These are phyloP conservation scores for Lizonia empirigonia DNA, from an alignment of 2,329 filamentous ascomycete species.

Conservation along the genomic window DNA sequence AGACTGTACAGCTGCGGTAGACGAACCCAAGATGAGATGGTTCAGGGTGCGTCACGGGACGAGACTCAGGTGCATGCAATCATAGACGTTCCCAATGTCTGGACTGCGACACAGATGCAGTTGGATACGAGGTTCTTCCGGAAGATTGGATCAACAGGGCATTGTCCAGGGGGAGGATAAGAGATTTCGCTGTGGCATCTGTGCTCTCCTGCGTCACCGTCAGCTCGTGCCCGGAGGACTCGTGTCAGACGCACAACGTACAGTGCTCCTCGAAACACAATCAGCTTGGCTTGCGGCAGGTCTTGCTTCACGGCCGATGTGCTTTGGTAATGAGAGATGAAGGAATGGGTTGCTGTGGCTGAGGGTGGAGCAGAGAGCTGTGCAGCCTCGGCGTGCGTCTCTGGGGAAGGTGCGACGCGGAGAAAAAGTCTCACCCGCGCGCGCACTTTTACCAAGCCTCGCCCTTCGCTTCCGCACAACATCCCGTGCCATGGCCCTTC, in stretches of 20 bases:
- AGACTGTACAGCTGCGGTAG: not conserved
- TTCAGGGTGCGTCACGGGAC: slow-evolving; percentile 2
- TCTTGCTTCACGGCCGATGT: not conserved
- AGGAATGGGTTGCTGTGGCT: slow-evolving; percentile 6
- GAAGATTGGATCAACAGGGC: slow-evolving; percentile 5
- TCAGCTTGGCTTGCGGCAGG: not conserved
- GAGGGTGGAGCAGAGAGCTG: slow-evolving; percentile 7
- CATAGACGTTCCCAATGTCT: slow-evolving; percentile 3
- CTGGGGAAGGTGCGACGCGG: slow-evolving; percentile 12
- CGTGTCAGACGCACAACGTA: not conserved
- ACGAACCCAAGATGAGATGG: not conserved
- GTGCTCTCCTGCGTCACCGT: slow-evolving; percentile 6
- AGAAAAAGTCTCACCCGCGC: slow-evolving; percentile 19
- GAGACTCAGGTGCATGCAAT: slow-evolving; percentile 3
- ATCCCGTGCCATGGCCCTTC: slow-evolving; percentile 11
- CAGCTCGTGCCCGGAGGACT: not conserved
- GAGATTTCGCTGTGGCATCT: slow-evolving; percentile 22
- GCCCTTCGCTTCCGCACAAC: slow-evolving; percentile 4
- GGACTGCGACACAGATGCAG: not conserved
- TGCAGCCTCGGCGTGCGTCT: slow-evolving; percentile 3
- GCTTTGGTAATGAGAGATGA: slow-evolving; percentile 5
- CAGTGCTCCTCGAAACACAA: not conserved
- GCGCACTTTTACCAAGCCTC: slow-evolving; percentile 8
- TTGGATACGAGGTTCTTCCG: slow-evolving; percentile 7
- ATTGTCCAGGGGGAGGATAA: slow-evolving; percentile 15